A percentile compares a stretch with the other conserved stretches of the same genome.
phyloP scores from a whole-genome alignment of 2,329 filamentous ascomycete species.

The Fusarium falciforme region DNA sequence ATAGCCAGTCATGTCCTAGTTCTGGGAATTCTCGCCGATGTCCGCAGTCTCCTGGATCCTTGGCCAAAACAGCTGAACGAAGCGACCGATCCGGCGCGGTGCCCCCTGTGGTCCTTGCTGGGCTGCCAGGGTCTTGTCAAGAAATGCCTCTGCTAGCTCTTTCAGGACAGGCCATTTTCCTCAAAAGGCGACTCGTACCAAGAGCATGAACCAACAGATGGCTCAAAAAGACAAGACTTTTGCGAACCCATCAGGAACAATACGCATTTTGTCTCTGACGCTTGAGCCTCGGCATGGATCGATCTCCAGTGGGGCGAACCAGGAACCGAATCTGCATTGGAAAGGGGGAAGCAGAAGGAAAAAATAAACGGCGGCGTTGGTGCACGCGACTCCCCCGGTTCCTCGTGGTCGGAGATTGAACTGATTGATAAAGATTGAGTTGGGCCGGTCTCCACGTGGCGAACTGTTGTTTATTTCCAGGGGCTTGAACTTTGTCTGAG shows the following conservation, averaged over 20 bases:
- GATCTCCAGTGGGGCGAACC: neutral
- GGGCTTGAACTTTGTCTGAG: neutral
- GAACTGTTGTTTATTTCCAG: neutral
- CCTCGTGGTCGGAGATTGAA: neutral
- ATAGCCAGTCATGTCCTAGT: neutral
- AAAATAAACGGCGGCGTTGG: neutral
- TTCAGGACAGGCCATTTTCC: neutral
- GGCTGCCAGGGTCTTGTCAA: neutral
- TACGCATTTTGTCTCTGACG: neutral
- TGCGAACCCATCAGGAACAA: neutral
- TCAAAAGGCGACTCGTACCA: neutral
- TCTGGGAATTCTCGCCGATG: neutral
- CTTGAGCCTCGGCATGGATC: neutral
- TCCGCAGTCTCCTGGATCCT: neutral
- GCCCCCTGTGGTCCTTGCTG: neutral
- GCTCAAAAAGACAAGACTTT: neutral
- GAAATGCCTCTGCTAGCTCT: neutral
- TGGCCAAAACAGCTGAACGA: neutral
- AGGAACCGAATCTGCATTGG: neutral
- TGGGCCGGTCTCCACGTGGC: neutral
- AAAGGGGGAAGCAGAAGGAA: neutral
- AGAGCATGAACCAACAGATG: neutral
- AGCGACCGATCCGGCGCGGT: neutral
- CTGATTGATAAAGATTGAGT: constrained; percentile 1
- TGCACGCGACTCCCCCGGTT: neutral